Base-by-base conservation (phyloP, 1,284 basidiomycete species). In the Fomitopsis palustris region DNA sequence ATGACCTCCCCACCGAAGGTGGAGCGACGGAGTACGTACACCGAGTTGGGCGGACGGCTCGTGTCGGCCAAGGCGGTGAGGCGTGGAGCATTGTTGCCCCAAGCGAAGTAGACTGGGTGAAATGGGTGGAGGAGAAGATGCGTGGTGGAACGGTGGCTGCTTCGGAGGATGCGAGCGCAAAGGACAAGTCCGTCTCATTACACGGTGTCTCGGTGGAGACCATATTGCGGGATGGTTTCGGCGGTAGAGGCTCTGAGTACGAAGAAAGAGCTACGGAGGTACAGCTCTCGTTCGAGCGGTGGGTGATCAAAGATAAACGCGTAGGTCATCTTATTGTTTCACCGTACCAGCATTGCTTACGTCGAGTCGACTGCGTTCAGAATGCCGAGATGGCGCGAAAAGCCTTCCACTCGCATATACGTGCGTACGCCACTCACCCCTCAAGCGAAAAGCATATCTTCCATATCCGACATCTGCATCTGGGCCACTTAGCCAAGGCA, bases 401-500 rank as follows among this genome's bases (percentile, higher is more conserved):
- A 67, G 97, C 95, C 0, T 99, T 92, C 75, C 54, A 88, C 25
- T 97, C 96, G 0, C 95, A 96, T 72, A 88, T 98, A 75, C 85
- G 97, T 58, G 97, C 97, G 0, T 99, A 99, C 74, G 93, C 97
- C 9, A 99, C 97, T 0, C 97, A 99, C 76, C 96, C 96, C 0
- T 84, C 92, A 4, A 88, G 90, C 62, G 97, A 99, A 73, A 98
- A 98, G 68, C 87, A 92, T 62, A 93, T 97, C 60, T 99, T 99
- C 79, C 95, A 98, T 74, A 87, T 98, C 57, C 90, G 92, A 35
- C 85, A 95, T 66, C 80, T 99, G 9, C 97, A 99, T 71, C 83
- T 98, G 42, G 97, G 97, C 1, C 97, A 99, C 78, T 76, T 99
- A 23, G 96, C 97, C 39, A 99, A 99, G 75, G 86, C 95, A 0